Conservation (phyloP, 2,329 filamentous ascomycete species). For the Calonectria multiphialidica region DNA sequence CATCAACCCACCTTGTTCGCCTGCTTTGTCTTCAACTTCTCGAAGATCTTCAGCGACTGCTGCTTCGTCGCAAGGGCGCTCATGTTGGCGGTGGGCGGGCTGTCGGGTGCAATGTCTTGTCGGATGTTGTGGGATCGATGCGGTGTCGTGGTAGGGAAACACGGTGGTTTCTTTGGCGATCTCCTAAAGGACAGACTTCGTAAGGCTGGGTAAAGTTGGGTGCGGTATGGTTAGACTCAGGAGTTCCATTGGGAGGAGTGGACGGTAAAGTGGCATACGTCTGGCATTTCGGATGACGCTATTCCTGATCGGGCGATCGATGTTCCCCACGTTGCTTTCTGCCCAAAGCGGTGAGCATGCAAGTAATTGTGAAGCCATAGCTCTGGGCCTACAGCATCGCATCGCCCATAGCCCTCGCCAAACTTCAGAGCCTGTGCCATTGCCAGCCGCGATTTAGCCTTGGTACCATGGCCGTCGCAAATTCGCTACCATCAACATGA, state of each 20-base stretch:
- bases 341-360: constrained; percentile 52
- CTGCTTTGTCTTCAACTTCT: constrained; percentile 93
- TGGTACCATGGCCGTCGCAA: constrained; percentile 50
- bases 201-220: constrained; percentile 34
- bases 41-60: constrained; percentile 96
- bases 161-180: constrained; percentile 27
- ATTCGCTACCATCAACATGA: constrained; percentile 61
- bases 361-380: constrained; percentile 23
- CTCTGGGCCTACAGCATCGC: constrained; percentile 7
- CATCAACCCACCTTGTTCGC: constrained; percentile 84
- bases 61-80: constrained; percentile 85
- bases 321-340: constrained; percentile 49
- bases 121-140: not conserved
- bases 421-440: constrained; percentile 6
- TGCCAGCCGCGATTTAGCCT: constrained; percentile 27
- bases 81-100: constrained; percentile 60
- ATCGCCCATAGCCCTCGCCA: constrained; percentile 1
- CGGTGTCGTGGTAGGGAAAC: constrained; percentile 10
- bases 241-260: constrained; percentile 49
- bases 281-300: constrained; percentile 45
- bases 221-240: constrained; percentile 45
- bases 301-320: constrained; percentile 46
- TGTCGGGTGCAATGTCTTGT: constrained; percentile 21
- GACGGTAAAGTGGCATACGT: constrained; percentile 56
- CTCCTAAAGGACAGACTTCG: constrained; percentile 33